phyloP scores from a whole-genome alignment of 768 basidiomycete genomes.

The Boletellus ananas region DNA sequence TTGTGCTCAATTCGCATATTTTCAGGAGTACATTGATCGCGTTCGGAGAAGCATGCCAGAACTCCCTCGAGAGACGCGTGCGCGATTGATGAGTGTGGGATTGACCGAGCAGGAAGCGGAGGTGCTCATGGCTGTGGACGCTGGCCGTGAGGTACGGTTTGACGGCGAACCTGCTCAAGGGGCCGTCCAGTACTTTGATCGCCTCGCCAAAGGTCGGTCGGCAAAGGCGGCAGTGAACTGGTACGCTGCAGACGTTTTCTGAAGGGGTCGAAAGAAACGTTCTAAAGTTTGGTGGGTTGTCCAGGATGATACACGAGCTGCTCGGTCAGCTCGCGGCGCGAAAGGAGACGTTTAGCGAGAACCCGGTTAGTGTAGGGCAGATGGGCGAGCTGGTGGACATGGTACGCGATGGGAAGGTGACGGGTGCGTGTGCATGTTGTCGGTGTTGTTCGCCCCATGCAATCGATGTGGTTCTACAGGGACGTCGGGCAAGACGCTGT shows the following conservation, averaged over 20 bases:
- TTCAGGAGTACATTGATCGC: slow-evolving; percentile 58
- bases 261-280: no score
- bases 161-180: slow-evolving; percentile 53
- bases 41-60: slow-evolving; percentile 63
- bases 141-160: slow-evolving; percentile 55
- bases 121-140: slow-evolving; percentile 71
- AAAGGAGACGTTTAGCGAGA: slow-evolving; percentile 52
- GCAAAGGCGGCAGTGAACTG: slow-evolving; percentile 81
- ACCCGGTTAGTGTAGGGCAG: slow-evolving; percentile 56
- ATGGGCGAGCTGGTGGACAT: slow-evolving; percentile 78
- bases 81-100: slow-evolving; percentile 52
- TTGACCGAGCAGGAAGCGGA: slow-evolving; percentile 66
- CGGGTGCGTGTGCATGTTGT: slow-evolving; percentile 44
- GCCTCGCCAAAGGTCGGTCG: slow-evolving; percentile 49
- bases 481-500: slow-evolving; percentile 71
- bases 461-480: slow-evolving; percentile 38
- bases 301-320: slow-evolving; percentile 86
- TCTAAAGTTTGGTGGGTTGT: neutral
- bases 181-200: slow-evolving; percentile 80
- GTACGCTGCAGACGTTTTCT: slow-evolving; percentile 35
- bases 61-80: slow-evolving; percentile 62
- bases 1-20: neutral
- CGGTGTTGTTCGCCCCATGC: no score
- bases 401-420: slow-evolving; percentile 61
- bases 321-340: slow-evolving; percentile 70